phyloP scores from a whole-genome alignment of 148 eudicot species.

The Fagopyrum tataricum region DNA sequence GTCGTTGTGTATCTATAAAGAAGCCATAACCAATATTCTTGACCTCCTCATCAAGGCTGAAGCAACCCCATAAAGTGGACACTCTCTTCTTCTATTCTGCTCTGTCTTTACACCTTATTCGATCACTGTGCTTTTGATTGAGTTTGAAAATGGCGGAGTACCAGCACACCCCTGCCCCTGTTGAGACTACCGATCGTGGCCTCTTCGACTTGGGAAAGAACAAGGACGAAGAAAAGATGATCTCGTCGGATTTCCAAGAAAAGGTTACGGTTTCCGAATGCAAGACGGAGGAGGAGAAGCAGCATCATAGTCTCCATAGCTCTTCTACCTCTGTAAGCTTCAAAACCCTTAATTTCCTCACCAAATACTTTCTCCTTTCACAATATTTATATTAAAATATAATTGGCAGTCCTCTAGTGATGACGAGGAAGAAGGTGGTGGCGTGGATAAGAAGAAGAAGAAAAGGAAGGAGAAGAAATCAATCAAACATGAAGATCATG shows the following conservation, averaged over 20 bases:
- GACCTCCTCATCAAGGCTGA: background rate
- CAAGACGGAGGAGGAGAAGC: slow-evolving; percentile 33
- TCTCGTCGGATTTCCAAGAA: slow-evolving; percentile 23
- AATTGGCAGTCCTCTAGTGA: slow-evolving; percentile 43
- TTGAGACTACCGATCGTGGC: slow-evolving; percentile 42
- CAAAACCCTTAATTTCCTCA: no score
- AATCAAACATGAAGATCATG: slow-evolving; percentile 28
- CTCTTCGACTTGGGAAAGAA: slow-evolving; percentile 58
- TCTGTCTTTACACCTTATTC: background rate
- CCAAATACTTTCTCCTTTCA: background rate
- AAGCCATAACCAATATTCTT: background rate
- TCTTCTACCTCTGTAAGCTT: slow-evolving; percentile 58
- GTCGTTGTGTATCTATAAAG: background rate
- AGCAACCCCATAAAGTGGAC: background rate
- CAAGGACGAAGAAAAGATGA: slow-evolving; percentile 30
- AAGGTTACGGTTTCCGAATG: slow-evolving; percentile 28
- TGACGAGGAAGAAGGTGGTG: slow-evolving; percentile 38
- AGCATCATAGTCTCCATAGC: slow-evolving; percentile 40
- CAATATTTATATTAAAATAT: background rate
- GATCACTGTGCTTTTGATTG: background rate
- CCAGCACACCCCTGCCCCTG: slow-evolving; percentile 10
- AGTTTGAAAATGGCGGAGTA: background rate
- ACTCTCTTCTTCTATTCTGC: background rate
- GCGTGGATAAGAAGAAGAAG: slow-evolving; percentile 23
- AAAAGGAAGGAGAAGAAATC: slow-evolving; percentile 29